These are phyloP conservation scores for Isochrysis galbana DNA, from an alignment of 78 protist genomes.

Conservation along the genomic window DNA sequence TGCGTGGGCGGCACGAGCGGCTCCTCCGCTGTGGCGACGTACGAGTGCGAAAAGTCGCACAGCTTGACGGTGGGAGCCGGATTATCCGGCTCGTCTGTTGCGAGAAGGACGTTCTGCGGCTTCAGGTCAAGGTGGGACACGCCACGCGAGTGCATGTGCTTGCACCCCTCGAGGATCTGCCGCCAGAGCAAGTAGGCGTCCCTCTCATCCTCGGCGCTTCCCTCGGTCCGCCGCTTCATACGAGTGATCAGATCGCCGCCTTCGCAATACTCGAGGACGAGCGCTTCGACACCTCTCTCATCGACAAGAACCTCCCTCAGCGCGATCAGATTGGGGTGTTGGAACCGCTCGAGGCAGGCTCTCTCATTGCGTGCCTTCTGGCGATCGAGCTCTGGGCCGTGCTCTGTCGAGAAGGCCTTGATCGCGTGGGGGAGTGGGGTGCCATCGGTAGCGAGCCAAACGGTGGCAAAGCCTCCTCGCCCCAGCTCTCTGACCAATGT, in stretches of 20 bases:
- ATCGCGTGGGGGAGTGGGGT: neutral
- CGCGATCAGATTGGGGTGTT: neutral
- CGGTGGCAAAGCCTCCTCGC: neutral
- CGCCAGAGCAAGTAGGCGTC: neutral
- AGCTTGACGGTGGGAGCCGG: neutral
- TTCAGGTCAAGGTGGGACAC: neutral
- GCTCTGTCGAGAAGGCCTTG: neutral
- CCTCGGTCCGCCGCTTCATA: neutral
- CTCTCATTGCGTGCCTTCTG: neutral
- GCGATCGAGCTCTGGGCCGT: neutral
- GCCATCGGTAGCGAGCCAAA: neutral
- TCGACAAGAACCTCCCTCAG: neutral
- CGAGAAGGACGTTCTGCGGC: constrained; percentile 17
- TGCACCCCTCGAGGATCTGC: neutral
- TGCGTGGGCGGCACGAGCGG: constrained; percentile 19
- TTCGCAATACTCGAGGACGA: neutral
- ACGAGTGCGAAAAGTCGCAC: constrained; percentile 23
- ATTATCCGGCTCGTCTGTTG: neutral
- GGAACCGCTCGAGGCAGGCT: neutral
- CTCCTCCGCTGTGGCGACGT: neutral
- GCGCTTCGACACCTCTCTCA: neutral
- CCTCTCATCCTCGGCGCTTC: neutral
- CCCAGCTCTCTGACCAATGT: neutral
- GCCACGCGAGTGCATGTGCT: neutral
- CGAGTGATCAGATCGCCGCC: neutral